Percentiles rank a stretch among this genome's conserved stretches.
phyloP scores from a whole-genome alignment of 176 grass and related monocot species.

The Coix lacrymajobi region DNA sequence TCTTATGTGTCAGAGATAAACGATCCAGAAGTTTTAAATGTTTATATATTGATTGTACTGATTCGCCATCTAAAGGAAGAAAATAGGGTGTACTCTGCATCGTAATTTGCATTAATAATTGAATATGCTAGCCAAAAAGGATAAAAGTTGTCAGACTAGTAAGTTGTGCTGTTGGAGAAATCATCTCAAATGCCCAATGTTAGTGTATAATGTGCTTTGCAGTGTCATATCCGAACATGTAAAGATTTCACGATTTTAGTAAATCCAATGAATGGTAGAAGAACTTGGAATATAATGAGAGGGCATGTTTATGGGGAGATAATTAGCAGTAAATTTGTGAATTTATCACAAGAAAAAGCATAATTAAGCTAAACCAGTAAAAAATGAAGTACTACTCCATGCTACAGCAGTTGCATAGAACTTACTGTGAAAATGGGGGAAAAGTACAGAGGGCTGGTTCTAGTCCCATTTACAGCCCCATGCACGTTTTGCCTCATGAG shows the following conservation, averaged over 20 bases:
- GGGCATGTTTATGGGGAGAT: background rate
- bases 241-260: background rate
- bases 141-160: background rate
- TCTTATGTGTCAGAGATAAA: background rate
- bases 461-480: background rate
- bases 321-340: background rate
- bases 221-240: background rate
- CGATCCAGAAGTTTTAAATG: background rate
- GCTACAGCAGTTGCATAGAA: background rate
- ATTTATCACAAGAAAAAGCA: background rate
- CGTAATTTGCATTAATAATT: conserved; percentile 5
- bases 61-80: background rate
- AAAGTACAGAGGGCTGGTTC: background rate
- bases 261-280: background rate
- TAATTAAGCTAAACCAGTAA: background rate
- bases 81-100: conserved; percentile 8
- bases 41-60: background rate
- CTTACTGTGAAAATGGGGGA: background rate
- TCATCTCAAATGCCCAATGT: conserved; percentile 8
- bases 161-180: background rate
- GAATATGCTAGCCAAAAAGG: conserved; percentile 4
- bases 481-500: background rate
- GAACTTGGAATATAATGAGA: background rate
- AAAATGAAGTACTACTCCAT: background rate
- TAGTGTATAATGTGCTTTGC: background rate